phyloP scores from a whole-genome alignment of 78 protist genomes.

The Guillardia theta region DNA sequence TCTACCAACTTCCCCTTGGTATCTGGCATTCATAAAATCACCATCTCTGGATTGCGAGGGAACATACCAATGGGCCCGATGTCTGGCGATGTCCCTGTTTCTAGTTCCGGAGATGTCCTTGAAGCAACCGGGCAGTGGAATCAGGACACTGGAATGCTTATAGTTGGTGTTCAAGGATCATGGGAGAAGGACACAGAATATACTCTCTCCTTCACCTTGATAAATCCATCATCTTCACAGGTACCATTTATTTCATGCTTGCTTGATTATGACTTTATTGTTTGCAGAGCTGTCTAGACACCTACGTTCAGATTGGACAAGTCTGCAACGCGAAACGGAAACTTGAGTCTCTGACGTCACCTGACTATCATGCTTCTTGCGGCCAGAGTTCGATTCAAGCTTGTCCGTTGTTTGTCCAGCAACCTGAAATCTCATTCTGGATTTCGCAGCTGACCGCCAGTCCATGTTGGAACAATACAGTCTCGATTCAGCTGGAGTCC shows the following conservation, averaged over 20 bases:
- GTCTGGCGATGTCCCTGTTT: background rate
- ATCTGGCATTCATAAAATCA: background rate
- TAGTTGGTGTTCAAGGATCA: background rate
- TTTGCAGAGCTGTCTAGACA: no score
- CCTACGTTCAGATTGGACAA: no score
- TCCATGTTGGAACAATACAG: background rate
- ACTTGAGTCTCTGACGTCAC: no score
- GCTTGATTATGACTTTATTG: no score
- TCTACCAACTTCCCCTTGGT: background rate
- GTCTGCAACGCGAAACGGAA: no score
- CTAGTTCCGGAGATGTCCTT: background rate
- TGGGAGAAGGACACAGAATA: background rate
- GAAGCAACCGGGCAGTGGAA: background rate
- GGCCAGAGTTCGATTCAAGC: no score
- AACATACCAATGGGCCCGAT: background rate
- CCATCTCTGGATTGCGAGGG: background rate
- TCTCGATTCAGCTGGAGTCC: background rate
- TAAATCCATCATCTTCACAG: background rate
- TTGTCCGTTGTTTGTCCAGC: no score
- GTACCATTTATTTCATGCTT: no score
- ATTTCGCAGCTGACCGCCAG: no score
- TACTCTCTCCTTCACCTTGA: background rate
- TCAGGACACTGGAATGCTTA: background rate
- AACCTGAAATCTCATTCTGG: no score
- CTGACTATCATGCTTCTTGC: no score